A percentile compares a stretch with the other conserved stretches of the same genome.
phyloP scores from a whole-genome alignment of 2,329 filamentous ascomycete genomes.

The Hypoxylon sp. region DNA sequence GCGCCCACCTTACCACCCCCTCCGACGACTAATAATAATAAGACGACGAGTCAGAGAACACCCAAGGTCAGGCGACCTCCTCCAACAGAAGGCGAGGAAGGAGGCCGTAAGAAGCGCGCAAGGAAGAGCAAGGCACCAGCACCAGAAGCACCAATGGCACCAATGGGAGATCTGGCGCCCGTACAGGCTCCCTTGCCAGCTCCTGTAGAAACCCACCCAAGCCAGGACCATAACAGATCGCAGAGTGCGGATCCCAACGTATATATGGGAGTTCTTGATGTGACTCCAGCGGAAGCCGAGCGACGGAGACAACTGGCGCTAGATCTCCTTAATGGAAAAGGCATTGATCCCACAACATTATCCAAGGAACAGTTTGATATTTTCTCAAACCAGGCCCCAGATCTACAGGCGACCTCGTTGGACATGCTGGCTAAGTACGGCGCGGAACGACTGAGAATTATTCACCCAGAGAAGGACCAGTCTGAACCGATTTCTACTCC shows the following conservation, averaged over 20 bases:
- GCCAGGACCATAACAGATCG: slow-evolving; percentile 23
- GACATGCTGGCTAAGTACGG: slow-evolving; percentile 66
- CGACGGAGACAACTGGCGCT: slow-evolving; percentile 59
- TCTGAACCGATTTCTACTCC: slow-evolving; percentile 43
- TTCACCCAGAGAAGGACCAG: slow-evolving; percentile 57
- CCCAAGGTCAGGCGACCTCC: slow-evolving; percentile 45
- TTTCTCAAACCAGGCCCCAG: slow-evolving; percentile 66
- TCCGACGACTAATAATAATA: slow-evolving; percentile 39
- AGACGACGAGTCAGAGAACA: slow-evolving; percentile 37
- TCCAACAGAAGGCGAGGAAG: slow-evolving; percentile 42
- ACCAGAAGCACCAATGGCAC: slow-evolving; percentile 33
- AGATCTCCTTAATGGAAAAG: slow-evolving; percentile 56
- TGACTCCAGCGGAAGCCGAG: slow-evolving; percentile 58
- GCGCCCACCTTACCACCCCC: slow-evolving; percentile 52
- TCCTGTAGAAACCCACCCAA: slow-evolving; percentile 9
- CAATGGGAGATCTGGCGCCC: too few species aligned
- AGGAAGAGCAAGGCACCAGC: slow-evolving; percentile 42
- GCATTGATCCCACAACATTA: slow-evolving; percentile 61
- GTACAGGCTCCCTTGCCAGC: too few species aligned
- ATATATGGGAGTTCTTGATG: slow-evolving; percentile 49
- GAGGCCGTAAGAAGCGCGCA: slow-evolving; percentile 39
- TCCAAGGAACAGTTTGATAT: slow-evolving; percentile 66
- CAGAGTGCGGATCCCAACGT: slow-evolving; percentile 23
- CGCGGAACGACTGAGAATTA: slow-evolving; percentile 64
- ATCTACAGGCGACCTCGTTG: slow-evolving; percentile 63